Evolutionary conservation across 768 basidiomycete genomes (phyloP), one percentile per base, ranked within the genome.

Genomic region (Rhizopogon sp.): DNA sequence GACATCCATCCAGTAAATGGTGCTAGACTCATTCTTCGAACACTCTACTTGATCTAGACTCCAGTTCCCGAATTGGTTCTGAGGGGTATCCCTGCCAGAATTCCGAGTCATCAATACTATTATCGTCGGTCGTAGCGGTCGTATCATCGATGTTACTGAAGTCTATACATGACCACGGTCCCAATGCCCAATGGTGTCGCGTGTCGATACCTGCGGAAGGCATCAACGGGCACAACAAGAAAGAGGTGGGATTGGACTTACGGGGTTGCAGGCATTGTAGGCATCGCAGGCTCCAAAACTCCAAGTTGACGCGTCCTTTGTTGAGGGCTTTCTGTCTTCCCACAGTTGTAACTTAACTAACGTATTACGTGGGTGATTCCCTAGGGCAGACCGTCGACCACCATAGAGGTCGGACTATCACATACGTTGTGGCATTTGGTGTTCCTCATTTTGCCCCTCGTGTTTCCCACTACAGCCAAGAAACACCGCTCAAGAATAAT

Each of bases 91-190:
- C 55, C 8, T 20, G 46, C 46, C 46, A 47, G 13, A 31, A 20
- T 20, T 13, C n/a, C n/a, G n/a, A n/a, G n/a, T n/a, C 3, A 20
- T 47, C 22, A 25, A 25, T 3, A 25, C 22, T 25, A 25, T 25
- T 25, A 25, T 25, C 22, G 22, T 25, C 22, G 22, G 22, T 25
- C 3, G 22, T 25, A 3, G 22, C 22, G 22, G 22, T 25, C 3
- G 45, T 28, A n/a, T 13, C 3, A 16, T 37, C 55, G n/a, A 20
- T 28, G 25, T 56, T 7, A 31, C 31, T 25, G 4, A 61, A 54
- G 33, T 63, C 61, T 54, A 57, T 60, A 70, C 71, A 72, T n/a
- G 70, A 69, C 70, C 70, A 72, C 8, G 68, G 71, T 9, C 65
- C 68, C 29, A 61, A 62, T 9, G 63, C 65, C 68, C 29, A 61